Conservation (phyloP, 2,329 filamentous ascomycete genomes). For the Cladophialophora bantiana region DNA sequence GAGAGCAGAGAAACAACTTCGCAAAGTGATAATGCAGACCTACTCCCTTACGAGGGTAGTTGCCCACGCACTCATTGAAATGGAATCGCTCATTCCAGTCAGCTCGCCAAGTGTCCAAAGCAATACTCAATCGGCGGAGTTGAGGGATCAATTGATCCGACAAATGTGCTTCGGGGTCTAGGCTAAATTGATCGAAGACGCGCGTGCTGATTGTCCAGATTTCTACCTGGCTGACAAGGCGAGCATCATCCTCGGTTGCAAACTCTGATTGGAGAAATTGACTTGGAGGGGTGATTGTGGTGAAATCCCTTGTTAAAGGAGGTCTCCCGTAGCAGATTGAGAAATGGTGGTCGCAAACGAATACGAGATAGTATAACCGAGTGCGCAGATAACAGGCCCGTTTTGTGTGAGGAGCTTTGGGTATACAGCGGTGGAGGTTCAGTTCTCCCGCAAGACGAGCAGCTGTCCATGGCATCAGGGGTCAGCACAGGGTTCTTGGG, state of each 20-base stretch:
- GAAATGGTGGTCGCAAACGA: conserved; percentile 71
- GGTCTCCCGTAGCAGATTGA: conserved; percentile 67
- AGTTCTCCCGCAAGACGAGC: conserved; percentile 65
- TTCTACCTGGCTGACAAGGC: conserved; percentile 65
- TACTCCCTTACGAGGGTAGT: conserved; percentile 59
- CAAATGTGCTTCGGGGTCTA: conserved; percentile 61
- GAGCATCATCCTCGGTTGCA: conserved; percentile 61
- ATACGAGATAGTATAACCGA: conserved; percentile 67
- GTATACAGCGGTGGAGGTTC: conserved; percentile 61
- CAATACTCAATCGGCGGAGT: conserved; percentile 52
- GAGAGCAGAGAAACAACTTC: conserved; percentile 59
- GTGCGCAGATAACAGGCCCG: conserved; percentile 52
- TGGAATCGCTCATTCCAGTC: conserved; percentile 56
- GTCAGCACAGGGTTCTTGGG: neutral
- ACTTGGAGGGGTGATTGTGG: conserved; percentile 63
- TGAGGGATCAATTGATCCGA: conserved; percentile 57
- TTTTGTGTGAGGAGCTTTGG: conserved; percentile 44
- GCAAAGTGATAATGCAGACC: conserved; percentile 61
- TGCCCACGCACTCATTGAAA: conserved; percentile 56
- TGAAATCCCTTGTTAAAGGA: conserved; percentile 64
- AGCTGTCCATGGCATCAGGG: conserved; percentile 47
- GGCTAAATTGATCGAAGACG: conserved; percentile 64
- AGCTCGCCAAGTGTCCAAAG: conserved; percentile 60
- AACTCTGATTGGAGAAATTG: conserved; percentile 59
- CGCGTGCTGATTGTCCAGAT: conserved; percentile 65